Conservation (phyloP, 2,329 filamentous ascomycete species). For the Penicillium sp. region DNA sequence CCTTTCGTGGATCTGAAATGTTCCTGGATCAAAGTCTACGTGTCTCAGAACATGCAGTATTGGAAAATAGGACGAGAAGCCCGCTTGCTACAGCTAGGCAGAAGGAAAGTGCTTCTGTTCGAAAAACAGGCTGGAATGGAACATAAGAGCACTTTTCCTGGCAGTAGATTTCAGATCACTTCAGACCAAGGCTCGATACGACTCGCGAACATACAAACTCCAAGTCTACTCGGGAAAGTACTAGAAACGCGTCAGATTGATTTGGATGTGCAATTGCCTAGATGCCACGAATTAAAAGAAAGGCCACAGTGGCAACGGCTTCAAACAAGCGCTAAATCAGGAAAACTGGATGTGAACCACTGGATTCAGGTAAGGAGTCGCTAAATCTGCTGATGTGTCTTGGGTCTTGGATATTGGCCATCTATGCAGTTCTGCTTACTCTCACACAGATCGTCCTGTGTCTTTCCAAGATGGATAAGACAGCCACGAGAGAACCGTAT, state of each 20-base stretch:
- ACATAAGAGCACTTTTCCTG: neutral
- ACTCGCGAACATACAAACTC: neutral
- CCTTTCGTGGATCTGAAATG: neutral
- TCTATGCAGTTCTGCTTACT: neutral
- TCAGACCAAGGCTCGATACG: neutral
- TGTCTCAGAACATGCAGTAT: neutral
- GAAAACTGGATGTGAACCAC: neutral
- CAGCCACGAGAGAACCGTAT: neutral
- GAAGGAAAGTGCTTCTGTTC: neutral
- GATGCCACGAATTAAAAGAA: neutral
- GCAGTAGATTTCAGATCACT: neutral
- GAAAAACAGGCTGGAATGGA: neutral
- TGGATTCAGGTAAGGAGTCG: neutral
- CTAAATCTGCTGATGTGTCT: no score
- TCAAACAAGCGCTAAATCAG: neutral
- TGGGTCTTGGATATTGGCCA: neutral
- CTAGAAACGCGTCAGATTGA: neutral
- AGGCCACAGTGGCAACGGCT: neutral
- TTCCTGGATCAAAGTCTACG: neutral
- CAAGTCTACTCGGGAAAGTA: neutral
- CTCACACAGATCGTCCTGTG: neutral
- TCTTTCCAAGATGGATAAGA: neutral
- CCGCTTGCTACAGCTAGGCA: neutral
- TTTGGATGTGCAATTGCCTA: neutral
- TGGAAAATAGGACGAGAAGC: neutral